phyloP scores from a whole-genome alignment of 1,139 yeast species.

The Pichia sp. region DNA sequence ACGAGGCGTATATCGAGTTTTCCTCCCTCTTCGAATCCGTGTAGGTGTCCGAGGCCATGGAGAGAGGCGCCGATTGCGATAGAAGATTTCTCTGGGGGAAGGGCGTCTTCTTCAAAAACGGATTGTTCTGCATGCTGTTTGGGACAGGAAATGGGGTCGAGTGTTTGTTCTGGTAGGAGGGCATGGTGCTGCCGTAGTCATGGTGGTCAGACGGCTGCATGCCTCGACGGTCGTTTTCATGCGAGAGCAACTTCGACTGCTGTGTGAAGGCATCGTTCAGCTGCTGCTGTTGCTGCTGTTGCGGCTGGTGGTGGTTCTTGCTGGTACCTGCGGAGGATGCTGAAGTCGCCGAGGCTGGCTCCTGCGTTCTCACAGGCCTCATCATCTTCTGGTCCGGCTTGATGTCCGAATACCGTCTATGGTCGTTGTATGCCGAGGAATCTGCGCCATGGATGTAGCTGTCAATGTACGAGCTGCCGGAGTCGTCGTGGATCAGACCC shows the following conservation, averaged over 20 bases:
- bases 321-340: too few species aligned
- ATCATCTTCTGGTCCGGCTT: constrained; percentile 13
- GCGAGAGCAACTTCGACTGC: constrained; percentile 11
- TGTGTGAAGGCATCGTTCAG: constrained; percentile 10
- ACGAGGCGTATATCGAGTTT: constrained; percentile 29
- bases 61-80: constrained; percentile 16
- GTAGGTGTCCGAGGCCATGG: constrained; percentile 9
- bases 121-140: not conserved
- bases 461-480: not conserved
- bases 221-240: constrained; percentile 11
- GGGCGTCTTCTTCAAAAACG: not conserved
- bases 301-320: not conserved
- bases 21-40: constrained; percentile 3
- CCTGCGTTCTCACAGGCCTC: constrained; percentile 5
- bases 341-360: not conserved
- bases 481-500: constrained; percentile 3
- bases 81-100: constrained; percentile 8
- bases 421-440: constrained; percentile 22
- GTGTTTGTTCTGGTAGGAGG: not conserved
- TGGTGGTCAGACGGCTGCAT: not conserved
- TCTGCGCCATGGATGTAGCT: not conserved
- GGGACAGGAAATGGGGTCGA: not conserved
- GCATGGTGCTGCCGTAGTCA: constrained; percentile 9
- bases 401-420: constrained; percentile 18
- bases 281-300: not conserved